Conservation (phyloP, 805 yeast species). For the Yamadazyma scolyti region DNA sequence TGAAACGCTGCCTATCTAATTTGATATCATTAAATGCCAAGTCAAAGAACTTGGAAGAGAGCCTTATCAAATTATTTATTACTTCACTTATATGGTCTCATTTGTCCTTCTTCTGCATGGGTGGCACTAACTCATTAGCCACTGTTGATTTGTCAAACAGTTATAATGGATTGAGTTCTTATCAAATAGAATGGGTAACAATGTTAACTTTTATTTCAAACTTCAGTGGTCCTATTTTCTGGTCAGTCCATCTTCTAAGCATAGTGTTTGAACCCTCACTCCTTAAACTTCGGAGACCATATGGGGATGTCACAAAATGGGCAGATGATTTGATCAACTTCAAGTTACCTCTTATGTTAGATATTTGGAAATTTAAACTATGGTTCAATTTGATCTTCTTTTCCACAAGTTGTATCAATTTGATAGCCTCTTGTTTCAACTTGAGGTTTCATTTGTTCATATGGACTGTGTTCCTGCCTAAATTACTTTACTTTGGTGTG, state of each 20-base stretch:
- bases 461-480: slow-evolving; percentile 98
- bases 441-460: slow-evolving; percentile 85
- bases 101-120: slow-evolving; percentile 78
- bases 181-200: slow-evolving; percentile 70
- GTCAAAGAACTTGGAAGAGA: slow-evolving; percentile 14
- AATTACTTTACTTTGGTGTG: slow-evolving; percentile 70
- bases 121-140: slow-evolving; percentile 89
- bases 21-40: slow-evolving; percentile 6
- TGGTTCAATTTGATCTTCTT: slow-evolving; percentile 46
- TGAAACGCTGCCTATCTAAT: slow-evolving; percentile 15
- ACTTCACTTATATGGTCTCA: slow-evolving; percentile 60
- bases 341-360: slow-evolving; percentile 28
- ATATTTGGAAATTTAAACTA: too few species aligned
- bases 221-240: slow-evolving; percentile 80
- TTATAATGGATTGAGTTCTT: slow-evolving; percentile 79
- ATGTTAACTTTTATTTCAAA: slow-evolving; percentile 76
- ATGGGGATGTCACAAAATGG: slow-evolving; percentile 6
- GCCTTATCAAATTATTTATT: slow-evolving; percentile 23
- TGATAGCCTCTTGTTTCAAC: slow-evolving; percentile 65
- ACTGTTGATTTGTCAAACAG: slow-evolving; percentile 89
- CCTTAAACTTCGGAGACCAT: slow-evolving; percentile 11
- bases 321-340: slow-evolving; percentile 11
- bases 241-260: slow-evolving; percentile 55
- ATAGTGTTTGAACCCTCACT: slow-evolving; percentile 32
- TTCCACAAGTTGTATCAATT: slow-evolving; percentile 52